A percentile compares a stretch with the other conserved stretches of the same genome.
Conservation (phyloP, 139 green algal species). For the Chlamydomonas schloesseri region DNA sequence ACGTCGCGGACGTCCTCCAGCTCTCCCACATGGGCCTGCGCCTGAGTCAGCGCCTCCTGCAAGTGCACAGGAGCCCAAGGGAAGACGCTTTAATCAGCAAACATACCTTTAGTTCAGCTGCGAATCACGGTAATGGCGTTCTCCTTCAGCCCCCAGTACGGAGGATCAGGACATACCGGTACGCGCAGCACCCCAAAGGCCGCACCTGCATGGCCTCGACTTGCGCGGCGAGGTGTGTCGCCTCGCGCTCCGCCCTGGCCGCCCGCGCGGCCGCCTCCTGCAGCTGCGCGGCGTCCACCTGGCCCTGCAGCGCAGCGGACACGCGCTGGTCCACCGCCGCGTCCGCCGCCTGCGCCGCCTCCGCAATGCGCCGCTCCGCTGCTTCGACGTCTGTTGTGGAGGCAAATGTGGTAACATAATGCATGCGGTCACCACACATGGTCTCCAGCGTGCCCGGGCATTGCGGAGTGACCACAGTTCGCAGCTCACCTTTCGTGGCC, state of each 20-base stretch:
- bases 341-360: not conserved
- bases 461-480: too few relatives aligned
- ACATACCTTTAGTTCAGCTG: not conserved
- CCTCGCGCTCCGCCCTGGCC: conserved; percentile 22
- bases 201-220: conserved; percentile 44
- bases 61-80: not conserved
- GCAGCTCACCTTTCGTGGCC: conserved; percentile 12
- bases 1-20: conserved; percentile 64
- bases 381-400: not conserved
- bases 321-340: conserved; percentile 5
- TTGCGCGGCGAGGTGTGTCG: conserved; percentile 37
- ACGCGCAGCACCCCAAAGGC: too few relatives aligned
- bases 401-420: too few relatives aligned
- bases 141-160: too few relatives aligned
- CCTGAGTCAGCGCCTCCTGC: conserved; percentile 24
- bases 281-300: conserved; percentile 32
- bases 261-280: conserved; percentile 36
- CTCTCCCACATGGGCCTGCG: conserved; percentile 42
- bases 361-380: conserved; percentile 6
- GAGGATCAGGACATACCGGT: too few relatives aligned
- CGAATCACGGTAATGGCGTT: too few relatives aligned
- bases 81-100: not conserved
- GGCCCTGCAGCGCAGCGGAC: not conserved
- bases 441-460: too few relatives aligned
- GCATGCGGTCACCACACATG: too few relatives aligned